Percentiles rank a stretch among this genome's conserved stretches.
Conservation (phyloP, 2,329 filamentous ascomycete species). For the Capronia americana region DNA sequence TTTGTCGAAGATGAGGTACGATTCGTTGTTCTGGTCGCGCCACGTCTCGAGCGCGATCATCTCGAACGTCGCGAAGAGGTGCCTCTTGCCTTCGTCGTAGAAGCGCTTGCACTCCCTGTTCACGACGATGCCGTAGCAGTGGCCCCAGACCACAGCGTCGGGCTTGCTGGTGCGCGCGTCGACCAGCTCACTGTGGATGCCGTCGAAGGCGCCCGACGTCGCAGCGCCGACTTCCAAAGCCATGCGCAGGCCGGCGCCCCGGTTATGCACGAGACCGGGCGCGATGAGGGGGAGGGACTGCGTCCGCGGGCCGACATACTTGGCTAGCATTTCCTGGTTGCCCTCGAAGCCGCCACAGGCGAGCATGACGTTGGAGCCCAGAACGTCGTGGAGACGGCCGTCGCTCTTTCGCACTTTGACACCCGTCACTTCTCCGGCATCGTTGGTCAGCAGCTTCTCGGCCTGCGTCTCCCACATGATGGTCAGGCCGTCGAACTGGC, state of each 20-base stretch:
- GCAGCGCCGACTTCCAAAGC: constrained; percentile 50
- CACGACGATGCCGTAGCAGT: constrained; percentile 54
- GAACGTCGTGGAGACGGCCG: constrained; percentile 40
- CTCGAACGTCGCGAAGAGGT: constrained; percentile 54
- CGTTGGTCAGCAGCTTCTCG: constrained; percentile 44
- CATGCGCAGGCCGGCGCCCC: constrained; percentile 50
- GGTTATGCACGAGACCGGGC: constrained; percentile 50
- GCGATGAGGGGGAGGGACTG: constrained; percentile 51
- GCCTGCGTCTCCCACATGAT: constrained; percentile 51
- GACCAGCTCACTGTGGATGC: constrained; percentile 52
- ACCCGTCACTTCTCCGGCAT: constrained; percentile 46
- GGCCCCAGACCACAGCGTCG: constrained; percentile 50
- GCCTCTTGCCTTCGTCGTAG: constrained; percentile 47
- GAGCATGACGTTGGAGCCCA: constrained; percentile 45
- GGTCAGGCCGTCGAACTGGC: constrained; percentile 44
- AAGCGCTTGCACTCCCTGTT: constrained; percentile 50
- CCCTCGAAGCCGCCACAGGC: constrained; percentile 52
- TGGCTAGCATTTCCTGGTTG: constrained; percentile 47
- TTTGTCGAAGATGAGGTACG: constrained; percentile 51
- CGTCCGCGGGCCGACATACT: constrained; percentile 48
- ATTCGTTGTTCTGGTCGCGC: constrained; percentile 51
- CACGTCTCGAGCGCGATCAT: constrained; percentile 51
- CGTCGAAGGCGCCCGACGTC: constrained; percentile 49
- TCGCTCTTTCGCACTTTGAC: constrained; percentile 49
- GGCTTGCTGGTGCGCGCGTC: constrained; percentile 51